Conservation (phyloP, 495 filamentous ascomycete genomes). For the Parmelia sp. region DNA sequence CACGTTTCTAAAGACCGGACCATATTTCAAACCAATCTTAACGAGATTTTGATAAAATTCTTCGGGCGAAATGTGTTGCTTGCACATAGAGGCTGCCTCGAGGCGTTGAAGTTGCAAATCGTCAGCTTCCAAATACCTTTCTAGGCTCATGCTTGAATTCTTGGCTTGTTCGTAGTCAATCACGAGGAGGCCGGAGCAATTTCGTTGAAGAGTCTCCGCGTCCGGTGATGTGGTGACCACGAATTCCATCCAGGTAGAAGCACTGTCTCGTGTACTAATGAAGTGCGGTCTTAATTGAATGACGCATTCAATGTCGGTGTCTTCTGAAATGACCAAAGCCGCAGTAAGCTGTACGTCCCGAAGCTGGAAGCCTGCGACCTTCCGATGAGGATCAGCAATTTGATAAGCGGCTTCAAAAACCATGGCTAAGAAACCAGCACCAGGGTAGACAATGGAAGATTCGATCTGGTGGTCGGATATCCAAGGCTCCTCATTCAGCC, state of each 20-base stretch:
- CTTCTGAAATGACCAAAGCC: constrained; percentile 29
- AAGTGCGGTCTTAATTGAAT: constrained; percentile 27
- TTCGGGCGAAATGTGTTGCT: constrained; percentile 9
- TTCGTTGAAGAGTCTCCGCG: constrained; percentile 12
- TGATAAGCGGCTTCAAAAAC: constrained; percentile 29
- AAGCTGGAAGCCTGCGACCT: constrained; percentile 24
- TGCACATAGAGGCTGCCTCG: constrained; percentile 14
- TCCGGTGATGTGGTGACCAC: constrained; percentile 8
- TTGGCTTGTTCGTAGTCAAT: constrained; percentile 24
- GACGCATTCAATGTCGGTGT: constrained; percentile 8
- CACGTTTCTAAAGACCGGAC: constrained; percentile 28
- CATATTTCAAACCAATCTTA: constrained; percentile 27
- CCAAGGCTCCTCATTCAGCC: constrained; percentile 27
- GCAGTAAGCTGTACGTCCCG: constrained; percentile 29
- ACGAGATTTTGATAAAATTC: constrained; percentile 20
- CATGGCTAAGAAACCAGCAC: constrained; percentile 26
- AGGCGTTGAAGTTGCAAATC: constrained; percentile 9
- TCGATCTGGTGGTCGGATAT: constrained; percentile 27
- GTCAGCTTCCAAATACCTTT: constrained; percentile 24
- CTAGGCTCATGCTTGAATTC: constrained; percentile 26
- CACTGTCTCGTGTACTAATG: neutral
- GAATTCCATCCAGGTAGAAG: constrained; percentile 14
- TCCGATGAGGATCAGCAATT: constrained; percentile 16
- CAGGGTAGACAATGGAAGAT: constrained; percentile 23
- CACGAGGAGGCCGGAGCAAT: constrained; percentile 19